These are phyloP conservation scores for Raphanus hybrid DNA, from an alignment of 441 rosid genomes.

Conservation along the genomic window DNA sequence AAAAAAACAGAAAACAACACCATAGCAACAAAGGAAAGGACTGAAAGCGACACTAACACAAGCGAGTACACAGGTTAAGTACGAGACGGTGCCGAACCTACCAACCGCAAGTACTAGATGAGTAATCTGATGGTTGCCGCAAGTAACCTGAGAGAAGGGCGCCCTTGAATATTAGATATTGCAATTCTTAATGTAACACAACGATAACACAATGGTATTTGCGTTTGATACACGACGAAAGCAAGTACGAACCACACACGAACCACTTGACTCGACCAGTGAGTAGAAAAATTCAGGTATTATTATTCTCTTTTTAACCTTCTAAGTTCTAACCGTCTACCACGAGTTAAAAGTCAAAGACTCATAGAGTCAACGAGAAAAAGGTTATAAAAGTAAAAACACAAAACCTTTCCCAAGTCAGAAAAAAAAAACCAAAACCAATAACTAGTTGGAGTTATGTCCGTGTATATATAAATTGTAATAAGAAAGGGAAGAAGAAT, in stretches of 20 bases:
- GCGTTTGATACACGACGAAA: background rate
- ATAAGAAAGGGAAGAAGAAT: background rate
- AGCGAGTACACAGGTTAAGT: no score
- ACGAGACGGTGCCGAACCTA: no score
- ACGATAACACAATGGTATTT: background rate
- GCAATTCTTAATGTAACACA: no score
- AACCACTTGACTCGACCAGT: conserved; percentile 14
- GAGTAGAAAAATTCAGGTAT: background rate
- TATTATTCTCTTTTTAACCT: background rate
- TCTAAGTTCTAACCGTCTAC: conserved; percentile 4
- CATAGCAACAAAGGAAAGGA: no score
- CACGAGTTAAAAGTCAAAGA: background rate
- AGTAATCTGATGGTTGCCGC: no score
- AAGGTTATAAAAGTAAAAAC: conserved; percentile 15
- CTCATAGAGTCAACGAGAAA: background rate
- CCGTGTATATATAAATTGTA: background rate
- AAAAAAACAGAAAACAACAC: no score
- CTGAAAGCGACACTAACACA: no score
- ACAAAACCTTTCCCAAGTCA: background rate
- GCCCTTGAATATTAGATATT: no score
- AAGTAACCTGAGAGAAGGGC: no score
- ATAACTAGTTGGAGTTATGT: background rate
- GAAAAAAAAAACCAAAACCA: background rate
- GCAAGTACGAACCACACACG: background rate
- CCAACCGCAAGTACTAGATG: no score